Evolutionary conservation across 441 rosid genomes (phyloP).

Genomic region (Raphanus hybrid): DNA sequence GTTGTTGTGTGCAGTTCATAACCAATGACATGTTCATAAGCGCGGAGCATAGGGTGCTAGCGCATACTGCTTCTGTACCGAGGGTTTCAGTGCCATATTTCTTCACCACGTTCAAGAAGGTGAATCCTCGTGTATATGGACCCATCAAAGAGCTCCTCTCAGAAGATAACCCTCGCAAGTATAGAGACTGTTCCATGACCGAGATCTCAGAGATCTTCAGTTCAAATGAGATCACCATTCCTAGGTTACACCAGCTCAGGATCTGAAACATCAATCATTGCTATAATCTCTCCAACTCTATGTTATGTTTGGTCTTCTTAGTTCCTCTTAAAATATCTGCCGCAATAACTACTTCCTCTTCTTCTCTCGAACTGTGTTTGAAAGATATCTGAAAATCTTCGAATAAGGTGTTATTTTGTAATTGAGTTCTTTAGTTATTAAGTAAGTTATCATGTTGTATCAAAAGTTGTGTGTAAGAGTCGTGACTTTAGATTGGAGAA

Average conservation of each 20-base stretch:
- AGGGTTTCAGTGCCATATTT: not conserved
- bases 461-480: not conserved
- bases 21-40: not conserved
- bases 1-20: not conserved
- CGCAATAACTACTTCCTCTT: not conserved
- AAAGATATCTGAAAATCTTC: no score
- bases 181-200: not conserved
- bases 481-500: not conserved
- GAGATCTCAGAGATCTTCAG: not conserved
- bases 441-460: not conserved
- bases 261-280: not conserved
- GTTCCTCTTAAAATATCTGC: not conserved
- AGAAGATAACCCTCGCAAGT: not conserved
- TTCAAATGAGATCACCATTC: not conserved
- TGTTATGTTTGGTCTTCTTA: no score
- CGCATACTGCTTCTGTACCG: not conserved
- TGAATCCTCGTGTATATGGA: not conserved
- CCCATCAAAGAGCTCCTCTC: not conserved
- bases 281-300: no score
- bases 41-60: not conserved
- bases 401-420: no score
- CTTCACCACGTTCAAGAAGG: not conserved
- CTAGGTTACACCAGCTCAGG: not conserved
- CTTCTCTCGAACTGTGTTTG: no score
- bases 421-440: not conserved